Evolutionary conservation across 768 basidiomycete species (phyloP).

Genomic region (Hebeloma cylindrosporum): DNA sequence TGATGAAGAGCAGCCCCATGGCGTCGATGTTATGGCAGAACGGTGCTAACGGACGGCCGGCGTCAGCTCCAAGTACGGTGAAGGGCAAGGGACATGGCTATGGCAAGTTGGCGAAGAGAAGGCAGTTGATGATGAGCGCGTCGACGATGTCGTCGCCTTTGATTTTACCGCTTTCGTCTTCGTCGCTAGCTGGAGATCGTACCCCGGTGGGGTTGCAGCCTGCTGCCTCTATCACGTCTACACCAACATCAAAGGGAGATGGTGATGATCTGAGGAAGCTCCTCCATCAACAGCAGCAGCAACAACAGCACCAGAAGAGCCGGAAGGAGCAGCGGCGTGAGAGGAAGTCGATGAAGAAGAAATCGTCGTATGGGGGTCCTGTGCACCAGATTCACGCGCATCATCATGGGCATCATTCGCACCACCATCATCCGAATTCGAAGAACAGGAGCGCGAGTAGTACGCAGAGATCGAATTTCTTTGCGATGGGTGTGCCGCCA

Average conservation of each 20-base stretch:
- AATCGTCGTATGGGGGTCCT: constrained; percentile 43
- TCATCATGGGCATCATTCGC: constrained; percentile 41
- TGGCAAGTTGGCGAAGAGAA: constrained; percentile 29
- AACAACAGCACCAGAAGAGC: constrained; percentile 52
- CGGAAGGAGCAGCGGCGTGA: constrained; percentile 67
- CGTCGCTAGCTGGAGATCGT: constrained; percentile 53
- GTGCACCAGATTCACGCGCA: constrained; percentile 47
- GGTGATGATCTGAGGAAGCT: too few relatives aligned
- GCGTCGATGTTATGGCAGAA: constrained; percentile 56
- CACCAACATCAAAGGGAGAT: constrained; percentile 23
- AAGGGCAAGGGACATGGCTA: constrained; percentile 15
- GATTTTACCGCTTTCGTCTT: constrained; percentile 46
- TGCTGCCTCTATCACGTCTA: constrained; percentile 25
- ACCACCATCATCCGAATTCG: constrained; percentile 64
- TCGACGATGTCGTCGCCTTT: constrained; percentile 30
- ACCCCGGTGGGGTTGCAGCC: constrained; percentile 53
- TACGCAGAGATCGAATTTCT: constrained; percentile 46
- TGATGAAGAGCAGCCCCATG: constrained; percentile 56
- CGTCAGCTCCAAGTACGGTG: not conserved
- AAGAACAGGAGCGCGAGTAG: constrained; percentile 58
- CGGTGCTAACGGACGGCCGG: not conserved
- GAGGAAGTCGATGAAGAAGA: constrained; percentile 66
- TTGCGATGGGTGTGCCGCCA: constrained; percentile 29
- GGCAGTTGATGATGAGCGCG: constrained; percentile 27
- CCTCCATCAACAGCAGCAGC: constrained; percentile 27